Percentiles rank a stretch among this genome's conserved stretches.
phyloP scores from a whole-genome alignment of 2,329 filamentous ascomycete species.

The Onygena corvina region DNA sequence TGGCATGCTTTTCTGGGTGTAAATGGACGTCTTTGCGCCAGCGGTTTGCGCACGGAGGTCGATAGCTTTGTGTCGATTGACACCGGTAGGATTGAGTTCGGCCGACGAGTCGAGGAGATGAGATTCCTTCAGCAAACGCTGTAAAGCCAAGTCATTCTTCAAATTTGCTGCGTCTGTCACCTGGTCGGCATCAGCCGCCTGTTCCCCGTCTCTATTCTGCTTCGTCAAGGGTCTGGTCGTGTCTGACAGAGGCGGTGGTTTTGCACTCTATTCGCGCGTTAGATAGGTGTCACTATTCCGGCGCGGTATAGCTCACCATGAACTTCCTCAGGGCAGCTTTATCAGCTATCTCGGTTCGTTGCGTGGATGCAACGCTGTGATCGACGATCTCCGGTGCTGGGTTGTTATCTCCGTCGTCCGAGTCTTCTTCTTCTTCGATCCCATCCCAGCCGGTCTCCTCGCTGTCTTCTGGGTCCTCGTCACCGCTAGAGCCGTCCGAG shows the following conservation, averaged over 20 bases:
- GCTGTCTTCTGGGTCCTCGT: constrained; percentile 18
- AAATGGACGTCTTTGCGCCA: constrained; percentile 63
- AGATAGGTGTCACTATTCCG: not conserved
- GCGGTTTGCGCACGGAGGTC: constrained; percentile 74
- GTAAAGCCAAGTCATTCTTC: constrained; percentile 88
- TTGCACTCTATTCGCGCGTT: constrained; percentile 26
- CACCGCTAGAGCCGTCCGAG: constrained; percentile 10
- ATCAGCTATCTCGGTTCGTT: constrained; percentile 25
- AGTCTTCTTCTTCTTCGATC: constrained; percentile 43
- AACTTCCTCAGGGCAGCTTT: constrained; percentile 66
- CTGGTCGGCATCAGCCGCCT: constrained; percentile 40
- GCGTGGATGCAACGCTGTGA: constrained; percentile 33
- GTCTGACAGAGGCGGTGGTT: constrained; percentile 35
- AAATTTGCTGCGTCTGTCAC: constrained; percentile 49
- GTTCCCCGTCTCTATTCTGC: constrained; percentile 41
- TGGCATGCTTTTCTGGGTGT: constrained; percentile 76
- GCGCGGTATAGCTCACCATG: constrained; percentile 45
- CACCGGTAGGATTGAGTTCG: constrained; percentile 59
- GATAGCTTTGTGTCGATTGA: constrained; percentile 65
- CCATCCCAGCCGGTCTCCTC: constrained; percentile 48
- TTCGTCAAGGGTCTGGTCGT: constrained; percentile 14
- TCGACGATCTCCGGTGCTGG: constrained; percentile 50
- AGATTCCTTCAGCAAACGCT: constrained; percentile 80
- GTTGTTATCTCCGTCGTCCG: constrained; percentile 18
- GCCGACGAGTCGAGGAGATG: constrained; percentile 89